Conservation (phyloP, 2,329 filamentous ascomycete genomes). For the Sarocladium kiliense region DNA sequence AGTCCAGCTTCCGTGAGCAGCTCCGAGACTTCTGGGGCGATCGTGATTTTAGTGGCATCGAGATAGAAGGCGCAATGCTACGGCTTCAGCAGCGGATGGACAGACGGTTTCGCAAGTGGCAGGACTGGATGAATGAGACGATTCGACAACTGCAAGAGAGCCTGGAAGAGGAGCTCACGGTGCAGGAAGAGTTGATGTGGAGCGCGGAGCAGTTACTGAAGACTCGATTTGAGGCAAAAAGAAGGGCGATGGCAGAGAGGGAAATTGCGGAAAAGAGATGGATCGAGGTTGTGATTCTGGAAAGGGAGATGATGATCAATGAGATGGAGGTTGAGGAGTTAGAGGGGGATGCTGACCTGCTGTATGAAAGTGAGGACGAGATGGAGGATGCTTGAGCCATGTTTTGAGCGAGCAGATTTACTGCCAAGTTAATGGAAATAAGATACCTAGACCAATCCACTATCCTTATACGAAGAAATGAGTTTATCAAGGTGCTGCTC, state of each 20-base stretch:
- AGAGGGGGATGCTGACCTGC: slow-evolving; percentile 31
- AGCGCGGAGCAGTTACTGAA: slow-evolving; percentile 21
- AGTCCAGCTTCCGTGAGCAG: slow-evolving; percentile 36
- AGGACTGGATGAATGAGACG: slow-evolving; percentile 34
- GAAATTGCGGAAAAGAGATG: slow-evolving; percentile 34
- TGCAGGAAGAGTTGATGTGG: slow-evolving; percentile 38
- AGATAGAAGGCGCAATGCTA: slow-evolving; percentile 27
- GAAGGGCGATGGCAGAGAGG: slow-evolving; percentile 19
- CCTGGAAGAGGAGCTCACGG: slow-evolving; percentile 33
- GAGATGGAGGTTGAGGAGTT: slow-evolving; percentile 38
- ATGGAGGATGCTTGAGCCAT: too few species aligned
- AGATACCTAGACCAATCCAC: too few species aligned
- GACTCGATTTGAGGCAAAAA: slow-evolving; percentile 18
- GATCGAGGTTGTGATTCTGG: slow-evolving; percentile 38
- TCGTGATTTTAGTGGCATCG: slow-evolving; percentile 25
- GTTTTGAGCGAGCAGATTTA: too few species aligned
- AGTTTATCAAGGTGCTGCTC: too few species aligned
- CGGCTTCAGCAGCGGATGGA: slow-evolving; percentile 36
- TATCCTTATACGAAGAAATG: too few species aligned
- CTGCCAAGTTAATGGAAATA: too few species aligned
- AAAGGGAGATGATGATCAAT: slow-evolving; percentile 36
- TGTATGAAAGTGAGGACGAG: slow-evolving; percentile 17
- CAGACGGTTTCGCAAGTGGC: slow-evolving; percentile 32
- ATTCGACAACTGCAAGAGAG: slow-evolving; percentile 28
- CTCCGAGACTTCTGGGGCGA: slow-evolving; percentile 34